These are phyloP conservation scores for Coelastrella sp. DNA, from an alignment of 139 green algal genomes.

Conservation along the genomic window DNA sequence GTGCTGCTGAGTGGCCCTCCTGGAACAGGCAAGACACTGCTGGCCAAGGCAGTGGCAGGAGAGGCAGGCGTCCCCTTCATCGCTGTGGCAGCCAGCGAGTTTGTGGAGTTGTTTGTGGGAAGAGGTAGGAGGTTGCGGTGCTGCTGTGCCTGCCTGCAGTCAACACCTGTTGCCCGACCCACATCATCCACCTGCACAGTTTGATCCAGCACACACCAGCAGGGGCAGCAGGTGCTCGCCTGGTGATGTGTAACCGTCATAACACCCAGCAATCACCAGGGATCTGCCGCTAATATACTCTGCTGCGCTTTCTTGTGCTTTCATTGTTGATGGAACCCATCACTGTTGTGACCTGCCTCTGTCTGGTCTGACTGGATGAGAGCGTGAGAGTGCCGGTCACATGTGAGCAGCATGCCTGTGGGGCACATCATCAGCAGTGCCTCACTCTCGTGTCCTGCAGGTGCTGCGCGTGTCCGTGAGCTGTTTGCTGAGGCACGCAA, in stretches of 20 bases:
- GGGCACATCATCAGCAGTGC: neutral
- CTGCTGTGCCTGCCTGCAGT: neutral
- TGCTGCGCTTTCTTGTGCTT: too few species aligned
- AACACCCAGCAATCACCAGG: too few species aligned
- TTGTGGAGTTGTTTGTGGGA: constrained; percentile 99
- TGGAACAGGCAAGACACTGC: constrained; percentile 85
- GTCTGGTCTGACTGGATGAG: neutral
- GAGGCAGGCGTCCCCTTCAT: constrained; percentile 96
- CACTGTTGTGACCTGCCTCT: neutral
- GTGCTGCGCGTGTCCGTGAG: constrained; percentile 61
- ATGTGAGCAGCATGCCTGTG: neutral
- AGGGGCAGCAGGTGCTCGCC: neutral
- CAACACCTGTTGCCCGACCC: too few species aligned
- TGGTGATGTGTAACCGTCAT: too few species aligned
- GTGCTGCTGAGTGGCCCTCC: constrained; percentile 86
- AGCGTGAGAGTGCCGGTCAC: neutral
- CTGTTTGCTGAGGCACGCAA: constrained; percentile 95
- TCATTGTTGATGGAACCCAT: too few species aligned
- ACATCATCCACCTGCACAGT: too few species aligned
- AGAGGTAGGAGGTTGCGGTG: neutral
- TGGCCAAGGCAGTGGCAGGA: constrained; percentile 90
- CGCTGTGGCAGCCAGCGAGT: constrained; percentile 92
- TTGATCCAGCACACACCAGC: neutral
- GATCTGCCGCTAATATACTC: too few species aligned
- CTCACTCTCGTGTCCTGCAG: neutral